Conservation (phyloP, 345 rosid genomes). For the Acer campestre region DNA sequence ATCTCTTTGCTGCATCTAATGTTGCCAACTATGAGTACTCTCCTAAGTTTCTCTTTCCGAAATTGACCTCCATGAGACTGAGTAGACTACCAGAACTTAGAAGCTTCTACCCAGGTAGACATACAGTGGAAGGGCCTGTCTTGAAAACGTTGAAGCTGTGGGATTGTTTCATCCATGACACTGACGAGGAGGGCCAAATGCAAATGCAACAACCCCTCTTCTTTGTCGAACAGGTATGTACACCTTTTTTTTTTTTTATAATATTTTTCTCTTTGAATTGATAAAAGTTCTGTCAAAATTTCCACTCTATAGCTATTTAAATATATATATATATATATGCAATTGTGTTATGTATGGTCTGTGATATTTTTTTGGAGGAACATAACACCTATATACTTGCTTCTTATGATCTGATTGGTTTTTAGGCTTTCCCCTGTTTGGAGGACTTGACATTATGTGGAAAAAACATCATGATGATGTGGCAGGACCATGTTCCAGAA, state of each 20-base stretch:
- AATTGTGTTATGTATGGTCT: not conserved
- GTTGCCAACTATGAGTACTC: too few species aligned
- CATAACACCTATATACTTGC: not conserved
- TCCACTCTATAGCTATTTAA: too few species aligned
- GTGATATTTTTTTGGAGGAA: not conserved
- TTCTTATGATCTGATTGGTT: not conserved
- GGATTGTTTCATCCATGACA: not conserved
- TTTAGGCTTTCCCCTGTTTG: conserved; percentile 16
- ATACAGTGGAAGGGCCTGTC: conserved; percentile 22
- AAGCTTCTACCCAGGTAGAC: conserved; percentile 16
- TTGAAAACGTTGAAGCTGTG: not conserved
- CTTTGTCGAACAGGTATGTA: not conserved
- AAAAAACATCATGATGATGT: not conserved
- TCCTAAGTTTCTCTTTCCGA: not conserved
- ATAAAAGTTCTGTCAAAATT: not conserved
- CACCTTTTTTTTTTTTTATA: too few species aligned
- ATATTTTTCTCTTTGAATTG: not conserved
- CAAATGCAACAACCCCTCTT: not conserved
- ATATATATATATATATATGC: too few species aligned
- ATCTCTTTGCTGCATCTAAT: too few species aligned
- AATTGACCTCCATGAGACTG: too few species aligned
- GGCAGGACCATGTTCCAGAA: not conserved
- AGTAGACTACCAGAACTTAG: not conserved
- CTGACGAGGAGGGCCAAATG: not conserved
- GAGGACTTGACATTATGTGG: not conserved